A percentile compares a stretch with the other conserved stretches of the same genome.
Evolutionary conservation across 2,329 filamentous ascomycete species (phyloP).

Genomic region (Penicillium hordei): DNA sequence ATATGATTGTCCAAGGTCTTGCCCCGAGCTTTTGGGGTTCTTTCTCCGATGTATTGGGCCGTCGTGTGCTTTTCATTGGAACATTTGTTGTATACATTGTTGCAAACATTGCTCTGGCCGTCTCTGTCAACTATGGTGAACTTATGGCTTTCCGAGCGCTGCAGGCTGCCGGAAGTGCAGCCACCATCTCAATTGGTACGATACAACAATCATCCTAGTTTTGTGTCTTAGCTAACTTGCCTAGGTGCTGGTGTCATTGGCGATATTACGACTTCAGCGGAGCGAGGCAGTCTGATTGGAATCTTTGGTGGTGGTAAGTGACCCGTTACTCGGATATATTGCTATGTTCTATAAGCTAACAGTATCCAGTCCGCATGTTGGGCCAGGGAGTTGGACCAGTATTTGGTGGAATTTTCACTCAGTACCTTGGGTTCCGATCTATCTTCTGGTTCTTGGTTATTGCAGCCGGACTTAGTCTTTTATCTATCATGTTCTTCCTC

Average conservation of each 20-base stretch:
- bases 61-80: slow-evolving; percentile 48
- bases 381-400: slow-evolving; percentile 50
- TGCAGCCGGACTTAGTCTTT: slow-evolving; percentile 35
- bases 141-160: slow-evolving; percentile 50
- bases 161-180: slow-evolving; percentile 52
- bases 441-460: slow-evolving; percentile 48
- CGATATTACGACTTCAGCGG: slow-evolving; percentile 41
- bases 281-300: slow-evolving; percentile 43
- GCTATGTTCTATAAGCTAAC: slow-evolving; percentile 4
- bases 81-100: slow-evolving; percentile 51
- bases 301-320: slow-evolving; percentile 40
- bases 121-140: slow-evolving; percentile 45
- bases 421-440: slow-evolving; percentile 40
- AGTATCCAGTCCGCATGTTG: slow-evolving; percentile 39
- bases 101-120: slow-evolving; percentile 49
- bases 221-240: background rate
- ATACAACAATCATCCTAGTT: background rate
- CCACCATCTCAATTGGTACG: slow-evolving; percentile 50
- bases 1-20: slow-evolving; percentile 54
- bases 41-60: slow-evolving; percentile 50
- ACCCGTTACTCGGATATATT: background rate
- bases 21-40: slow-evolving; percentile 52
- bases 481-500: slow-evolving; percentile 44
- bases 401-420: slow-evolving; percentile 40
- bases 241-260: slow-evolving; percentile 43